These are phyloP conservation scores for Sarocladiaceae sp. DNA, from an alignment of 2,329 filamentous ascomycete genomes.

Conservation along the genomic window DNA sequence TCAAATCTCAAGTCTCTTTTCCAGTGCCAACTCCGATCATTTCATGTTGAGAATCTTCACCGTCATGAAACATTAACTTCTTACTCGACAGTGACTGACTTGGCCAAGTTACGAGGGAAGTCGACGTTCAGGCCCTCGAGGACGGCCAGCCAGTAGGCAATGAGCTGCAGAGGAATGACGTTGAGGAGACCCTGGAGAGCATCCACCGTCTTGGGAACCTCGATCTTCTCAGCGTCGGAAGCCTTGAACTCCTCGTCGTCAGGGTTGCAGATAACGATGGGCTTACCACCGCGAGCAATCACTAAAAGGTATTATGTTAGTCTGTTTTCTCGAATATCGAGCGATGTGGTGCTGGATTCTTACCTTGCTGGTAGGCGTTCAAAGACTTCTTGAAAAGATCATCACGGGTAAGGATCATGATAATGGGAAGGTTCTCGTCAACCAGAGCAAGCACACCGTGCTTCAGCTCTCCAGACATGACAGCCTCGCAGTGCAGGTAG, in stretches of 20 bases:
- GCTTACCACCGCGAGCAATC: constrained; percentile 90
- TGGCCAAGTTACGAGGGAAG: constrained; percentile 97
- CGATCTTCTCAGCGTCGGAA: constrained; percentile 91
- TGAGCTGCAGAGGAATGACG: constrained; percentile 94
- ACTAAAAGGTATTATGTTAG: constrained; percentile 50
- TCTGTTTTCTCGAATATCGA: too few species aligned
- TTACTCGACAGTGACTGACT: constrained; percentile 98
- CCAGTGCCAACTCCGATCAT: constrained; percentile 18
- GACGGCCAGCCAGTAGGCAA: constrained; percentile 98
- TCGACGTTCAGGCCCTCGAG: constrained; percentile 95
- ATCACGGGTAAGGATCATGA: constrained; percentile 98
- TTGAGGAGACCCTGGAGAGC: constrained; percentile 95
- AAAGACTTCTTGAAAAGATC: constrained; percentile 97
- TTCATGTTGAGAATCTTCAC: constrained; percentile 11
- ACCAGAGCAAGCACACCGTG: constrained; percentile 96
- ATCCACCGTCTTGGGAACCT: constrained; percentile 94
- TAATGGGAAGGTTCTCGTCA: constrained; percentile 97
- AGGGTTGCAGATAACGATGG: constrained; percentile 97
- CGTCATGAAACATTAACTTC: not conserved
- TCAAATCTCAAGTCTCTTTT: constrained; percentile 4
- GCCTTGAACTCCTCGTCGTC: constrained; percentile 83
- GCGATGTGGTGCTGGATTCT: too few species aligned
- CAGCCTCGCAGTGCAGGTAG: constrained; percentile 98
- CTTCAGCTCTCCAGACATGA: constrained; percentile 99
- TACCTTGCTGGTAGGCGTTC: constrained; percentile 97